Percentiles rank a stretch among this genome's conserved stretches.
Evolutionary conservation across 116 monocot species (phyloP).

Genomic region (Papilionanthe hybrid): DNA sequence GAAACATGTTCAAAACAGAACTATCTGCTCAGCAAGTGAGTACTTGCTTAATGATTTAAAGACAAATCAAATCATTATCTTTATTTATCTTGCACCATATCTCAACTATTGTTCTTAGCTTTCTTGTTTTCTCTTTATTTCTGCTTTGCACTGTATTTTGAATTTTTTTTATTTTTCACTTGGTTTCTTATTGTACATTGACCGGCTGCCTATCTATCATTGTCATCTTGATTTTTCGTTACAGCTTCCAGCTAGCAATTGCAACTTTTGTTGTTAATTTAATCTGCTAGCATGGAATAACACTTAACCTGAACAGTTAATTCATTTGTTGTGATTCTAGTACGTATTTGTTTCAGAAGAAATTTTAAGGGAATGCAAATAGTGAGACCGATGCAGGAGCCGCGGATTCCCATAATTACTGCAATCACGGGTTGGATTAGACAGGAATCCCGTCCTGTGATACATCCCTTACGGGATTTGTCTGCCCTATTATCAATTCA

Average conservation of each 20-base stretch:
- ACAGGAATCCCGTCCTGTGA: too few species aligned
- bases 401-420: too few species aligned
- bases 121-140: neutral
- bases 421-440: too few species aligned
- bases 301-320: neutral
- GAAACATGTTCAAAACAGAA: conserved; percentile 5
- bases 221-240: neutral
- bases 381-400: too few species aligned
- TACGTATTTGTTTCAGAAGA: neutral
- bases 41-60: neutral
- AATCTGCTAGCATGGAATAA: neutral
- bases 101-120: neutral
- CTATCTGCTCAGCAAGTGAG: conserved; percentile 4
- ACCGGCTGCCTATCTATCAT: neutral
- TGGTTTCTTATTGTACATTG: neutral
- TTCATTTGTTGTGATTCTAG: neutral
- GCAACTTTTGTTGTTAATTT: neutral
- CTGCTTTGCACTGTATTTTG: neutral
- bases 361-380: neutral
- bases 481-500: too few species aligned
- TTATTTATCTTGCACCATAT: neutral
- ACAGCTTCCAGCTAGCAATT: neutral
- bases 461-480: too few species aligned
- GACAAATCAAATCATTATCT: neutral
- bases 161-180: neutral